Evolutionary conservation across 2,329 filamentous ascomycete genomes (phyloP).

Genomic region (Diaporthe citri): DNA sequence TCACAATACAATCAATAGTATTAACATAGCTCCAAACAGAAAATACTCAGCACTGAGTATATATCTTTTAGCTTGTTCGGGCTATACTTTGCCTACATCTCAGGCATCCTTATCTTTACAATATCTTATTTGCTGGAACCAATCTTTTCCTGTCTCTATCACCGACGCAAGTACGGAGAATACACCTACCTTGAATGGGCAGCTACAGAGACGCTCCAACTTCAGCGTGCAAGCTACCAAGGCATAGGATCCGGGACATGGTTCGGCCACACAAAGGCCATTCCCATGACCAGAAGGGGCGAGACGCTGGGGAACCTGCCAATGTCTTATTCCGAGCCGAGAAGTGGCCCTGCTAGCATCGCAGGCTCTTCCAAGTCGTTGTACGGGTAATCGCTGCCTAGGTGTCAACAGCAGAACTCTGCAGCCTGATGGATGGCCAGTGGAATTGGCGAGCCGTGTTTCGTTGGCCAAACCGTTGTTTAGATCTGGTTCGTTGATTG

Average conservation of each 20-base stretch:
- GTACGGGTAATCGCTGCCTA: not conserved
- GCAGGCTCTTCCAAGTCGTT: not conserved
- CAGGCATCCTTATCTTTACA: not conserved
- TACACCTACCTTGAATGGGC: constrained; percentile 7
- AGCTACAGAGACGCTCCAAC: not conserved
- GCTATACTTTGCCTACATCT: not conserved
- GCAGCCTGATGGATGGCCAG: not conserved
- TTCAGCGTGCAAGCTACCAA: not conserved
- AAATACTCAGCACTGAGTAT: not conserved
- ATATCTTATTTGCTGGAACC: not conserved
- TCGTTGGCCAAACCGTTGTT: not conserved
- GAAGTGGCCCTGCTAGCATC: not conserved
- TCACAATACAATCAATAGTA: too few relatives aligned
- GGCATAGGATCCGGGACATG: not conserved
- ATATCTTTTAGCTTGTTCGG: not conserved
- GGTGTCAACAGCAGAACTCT: not conserved
- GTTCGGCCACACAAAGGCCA: not conserved
- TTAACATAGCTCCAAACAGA: not conserved
- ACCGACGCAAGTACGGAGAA: not conserved
- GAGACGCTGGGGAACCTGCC: not conserved
- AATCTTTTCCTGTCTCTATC: not conserved
- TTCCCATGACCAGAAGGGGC: not conserved
- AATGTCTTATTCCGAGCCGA: not conserved
- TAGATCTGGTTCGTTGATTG: not conserved
- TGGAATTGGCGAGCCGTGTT: not conserved